phyloP scores from a whole-genome alignment of 1,284 basidiomycete genomes.

The Austroboletus novae-zelandiae region DNA sequence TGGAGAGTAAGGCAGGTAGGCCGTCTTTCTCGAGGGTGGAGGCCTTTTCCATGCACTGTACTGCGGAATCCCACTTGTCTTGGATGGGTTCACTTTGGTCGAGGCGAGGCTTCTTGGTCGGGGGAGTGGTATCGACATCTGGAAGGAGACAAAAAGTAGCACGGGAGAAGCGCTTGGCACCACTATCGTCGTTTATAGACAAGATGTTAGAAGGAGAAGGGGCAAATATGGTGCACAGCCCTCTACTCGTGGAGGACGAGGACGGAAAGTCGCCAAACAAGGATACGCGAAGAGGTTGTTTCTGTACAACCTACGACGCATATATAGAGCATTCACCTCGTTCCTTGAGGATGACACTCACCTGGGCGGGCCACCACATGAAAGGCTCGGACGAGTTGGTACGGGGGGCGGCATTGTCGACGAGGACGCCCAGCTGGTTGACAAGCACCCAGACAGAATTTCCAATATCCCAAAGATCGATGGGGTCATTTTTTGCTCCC shows the following conservation, averaged over 20 bases:
- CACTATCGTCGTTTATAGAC: conserved; percentile 20
- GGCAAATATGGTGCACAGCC: conserved; percentile 26
- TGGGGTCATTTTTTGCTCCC: neutral
- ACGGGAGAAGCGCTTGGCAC: conserved; percentile 25
- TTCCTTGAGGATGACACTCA: conserved; percentile 21
- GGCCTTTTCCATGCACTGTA: conserved; percentile 35
- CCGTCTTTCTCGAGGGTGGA: conserved; percentile 40
- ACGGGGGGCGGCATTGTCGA: conserved; percentile 19
- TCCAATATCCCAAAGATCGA: conserved; percentile 30
- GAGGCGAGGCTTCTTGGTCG: conserved; percentile 42
- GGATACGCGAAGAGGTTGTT: conserved; percentile 28
- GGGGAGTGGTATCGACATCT: conserved; percentile 28
- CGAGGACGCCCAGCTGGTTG: conserved; percentile 34
- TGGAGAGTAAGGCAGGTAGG: conserved; percentile 39
- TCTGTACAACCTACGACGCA: conserved; percentile 24
- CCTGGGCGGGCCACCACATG: conserved; percentile 55
- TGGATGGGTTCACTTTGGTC: conserved; percentile 20
- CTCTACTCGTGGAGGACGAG: conserved; percentile 22
- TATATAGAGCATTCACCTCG: conserved; percentile 8
- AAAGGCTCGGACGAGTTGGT: conserved; percentile 17
- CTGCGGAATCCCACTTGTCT: conserved; percentile 40
- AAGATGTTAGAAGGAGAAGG: conserved; percentile 21
- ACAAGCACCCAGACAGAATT: conserved; percentile 42
- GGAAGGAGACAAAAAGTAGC: conserved; percentile 27
- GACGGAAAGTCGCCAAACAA: conserved; percentile 31